Base-by-base conservation (phyloP, 1,284 basidiomycete species). In the Athelia sp. region DNA sequence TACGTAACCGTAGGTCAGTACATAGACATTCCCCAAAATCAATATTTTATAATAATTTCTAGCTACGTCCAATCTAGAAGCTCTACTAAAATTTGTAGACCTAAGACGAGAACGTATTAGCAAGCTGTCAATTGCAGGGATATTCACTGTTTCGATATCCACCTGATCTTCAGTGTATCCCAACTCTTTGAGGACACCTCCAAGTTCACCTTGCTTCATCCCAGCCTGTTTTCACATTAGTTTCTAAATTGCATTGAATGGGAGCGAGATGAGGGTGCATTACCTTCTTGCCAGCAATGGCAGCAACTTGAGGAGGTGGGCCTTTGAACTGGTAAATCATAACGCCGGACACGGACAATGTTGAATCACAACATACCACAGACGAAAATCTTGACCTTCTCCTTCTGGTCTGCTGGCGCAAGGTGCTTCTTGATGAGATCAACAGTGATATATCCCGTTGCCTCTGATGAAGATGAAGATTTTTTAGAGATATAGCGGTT, bases 351-450 rank as follows among this genome's bases (percentile, higher is more conserved):
- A 43, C 26, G 47, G n/a, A n/a, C n/a, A n/a, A n/a, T n/a, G 47
- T 40, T 14, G 6, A 29, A 6, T 29, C 38, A 32, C 15, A 19
- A 63, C 75, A 52, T 63, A 79, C 90, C 93, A 63, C 95, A 98
- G 29, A 98, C 73, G 65, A 94, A 93, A 48, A 96, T 73, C 73
- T 93, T 94, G 62, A 92, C 76, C 71, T 93, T 95, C 53, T 90
- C 81, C 4, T 79, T 84, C 44, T 84, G 67, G 10, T 74, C 75
- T 15, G 93, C 71, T 19, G 87, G 72, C 0, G 84, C 79, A 45
- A 94, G 75, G 65, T 93, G 73, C 61, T 89, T 72, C 70, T 82
- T 78, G 58, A 97, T 72, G 45, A 93, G 62, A 29, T 90, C 84
- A 48, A 76, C 69, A 50, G 76, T 82, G 47, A 98, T 72, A 70